Base-by-base conservation (phyloP, 2,329 filamentous ascomycete genomes). In the Aureobasidium leucospermi region DNA sequence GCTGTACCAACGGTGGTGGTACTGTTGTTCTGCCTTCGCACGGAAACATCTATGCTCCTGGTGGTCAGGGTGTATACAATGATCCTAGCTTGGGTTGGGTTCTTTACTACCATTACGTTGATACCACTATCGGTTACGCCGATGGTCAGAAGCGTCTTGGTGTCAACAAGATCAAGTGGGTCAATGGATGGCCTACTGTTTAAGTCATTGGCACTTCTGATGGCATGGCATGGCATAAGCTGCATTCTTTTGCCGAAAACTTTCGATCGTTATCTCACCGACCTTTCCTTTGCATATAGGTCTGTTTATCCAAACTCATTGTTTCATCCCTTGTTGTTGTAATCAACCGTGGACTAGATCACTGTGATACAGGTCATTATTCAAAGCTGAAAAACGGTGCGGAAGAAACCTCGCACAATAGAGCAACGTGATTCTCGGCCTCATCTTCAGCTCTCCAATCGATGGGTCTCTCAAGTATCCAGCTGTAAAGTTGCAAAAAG, bases 91-190 rank as follows among this genome's bases (percentile, higher is more conserved):
- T 72, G 9, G 83, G 83, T 1, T 75, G 79, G 6, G 75, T 86
- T 8, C 72, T 86, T 6, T 86, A 86, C 69, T 86, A 86, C 65
- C 82, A 86, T 65, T 85, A 85, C 63, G 72, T 83, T 2, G 74
- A 85, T 63, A 83, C 78, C 0, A 75, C 70, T 1, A 75, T 83
- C 62, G 80, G 81, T 1, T 77, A 81, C 59, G 75, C 69, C 0
- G 80, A 84, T 66, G 72, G 51, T 4, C 42, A 61, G 29, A 63
- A 63, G 60, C 59, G 32, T 13, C 42, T 63, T 16, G 62, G 62
- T 41, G 49, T 61, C 23, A 63, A 63, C 42, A 63, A 63, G 60
- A 60, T 63, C 43, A 51, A 23, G 29, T 63, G 58, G 57, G 32
- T 36, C n/a, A 51, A 46, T 23, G 62, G 62, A 13, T 63, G 62